A percentile compares a stretch with the other conserved stretches of the same genome.
phyloP scores from a whole-genome alignment of 139 green algal genomes.

The Axilococcus clingmanii region DNA sequence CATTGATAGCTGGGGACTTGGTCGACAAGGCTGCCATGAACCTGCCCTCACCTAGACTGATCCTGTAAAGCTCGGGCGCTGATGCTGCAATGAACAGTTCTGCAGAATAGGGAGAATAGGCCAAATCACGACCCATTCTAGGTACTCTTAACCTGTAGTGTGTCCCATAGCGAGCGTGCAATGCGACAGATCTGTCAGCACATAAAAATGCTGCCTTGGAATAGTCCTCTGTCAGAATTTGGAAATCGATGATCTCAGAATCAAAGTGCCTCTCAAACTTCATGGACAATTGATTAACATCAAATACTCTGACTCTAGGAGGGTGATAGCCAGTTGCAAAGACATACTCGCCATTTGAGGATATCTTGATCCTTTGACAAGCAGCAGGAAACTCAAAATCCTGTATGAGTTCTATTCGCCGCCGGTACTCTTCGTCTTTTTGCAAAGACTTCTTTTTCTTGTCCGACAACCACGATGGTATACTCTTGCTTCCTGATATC shows the following conservation, averaged over 20 bases:
- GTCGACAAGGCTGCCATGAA: slow-evolving; percentile 71
- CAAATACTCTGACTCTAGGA: slow-evolving; percentile 66
- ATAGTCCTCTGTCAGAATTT: slow-evolving; percentile 90
- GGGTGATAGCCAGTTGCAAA: slow-evolving; percentile 76
- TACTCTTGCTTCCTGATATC: slow-evolving; percentile 67
- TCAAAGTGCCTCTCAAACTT: slow-evolving; percentile 97
- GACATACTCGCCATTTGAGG: slow-evolving; percentile 77
- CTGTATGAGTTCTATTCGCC: slow-evolving; percentile 75
- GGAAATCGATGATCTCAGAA: slow-evolving; percentile 88
- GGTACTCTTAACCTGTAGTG: slow-evolving; percentile 78
- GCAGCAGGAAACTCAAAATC: slow-evolving; percentile 81
- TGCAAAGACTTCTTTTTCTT: slow-evolving; percentile 71
- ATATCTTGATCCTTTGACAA: slow-evolving; percentile 76
- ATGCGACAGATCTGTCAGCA: slow-evolving; percentile 66
- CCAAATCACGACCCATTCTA: slow-evolving; percentile 65
- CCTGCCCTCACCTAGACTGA: slow-evolving; percentile 83
- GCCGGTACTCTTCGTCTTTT: slow-evolving; percentile 73
- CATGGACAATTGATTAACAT: slow-evolving; percentile 84
- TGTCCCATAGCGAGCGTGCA: slow-evolving; percentile 87
- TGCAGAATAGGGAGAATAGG: slow-evolving; percentile 60
- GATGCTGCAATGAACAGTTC: slow-evolving; percentile 77
- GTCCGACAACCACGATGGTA: slow-evolving; percentile 83
- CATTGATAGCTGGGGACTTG: slow-evolving; percentile 65
- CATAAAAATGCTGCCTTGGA: slow-evolving; percentile 91
- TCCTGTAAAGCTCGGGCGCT: slow-evolving; percentile 52